Evolutionary conservation across 371 early-diverging fungal genomes (phyloP).

Genomic region (Syncephalastrum contaminatum): DNA sequence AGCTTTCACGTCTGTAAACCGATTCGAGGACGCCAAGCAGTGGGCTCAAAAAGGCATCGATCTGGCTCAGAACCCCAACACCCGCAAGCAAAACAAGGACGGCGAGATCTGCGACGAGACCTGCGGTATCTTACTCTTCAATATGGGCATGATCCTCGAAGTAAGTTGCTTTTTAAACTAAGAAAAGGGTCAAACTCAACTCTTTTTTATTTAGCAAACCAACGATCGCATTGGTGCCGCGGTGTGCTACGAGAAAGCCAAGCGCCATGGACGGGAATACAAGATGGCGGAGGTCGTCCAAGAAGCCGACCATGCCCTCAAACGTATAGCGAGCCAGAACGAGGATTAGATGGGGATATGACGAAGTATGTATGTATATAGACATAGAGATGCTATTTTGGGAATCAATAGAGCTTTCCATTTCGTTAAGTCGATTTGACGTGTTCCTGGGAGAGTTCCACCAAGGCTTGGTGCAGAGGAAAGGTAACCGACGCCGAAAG

Average conservation of each 20-base stretch:
- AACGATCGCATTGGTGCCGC: slow-evolving; percentile 29
- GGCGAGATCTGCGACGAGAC: slow-evolving; percentile 53
- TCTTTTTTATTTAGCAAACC: slow-evolving; percentile 26
- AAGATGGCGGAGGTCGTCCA: slow-evolving; percentile 31
- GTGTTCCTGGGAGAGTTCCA: no score
- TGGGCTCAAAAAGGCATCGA: slow-evolving; percentile 64
- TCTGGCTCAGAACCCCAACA: slow-evolving; percentile 51
- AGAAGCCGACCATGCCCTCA: slow-evolving; percentile 35
- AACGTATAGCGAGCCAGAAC: slow-evolving; percentile 18
- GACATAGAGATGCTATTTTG: no score
- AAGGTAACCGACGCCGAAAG: slow-evolving; percentile 49
- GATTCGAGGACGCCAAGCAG: slow-evolving; percentile 53
- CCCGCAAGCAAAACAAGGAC: slow-evolving; percentile 38
- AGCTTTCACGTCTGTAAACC: slow-evolving; percentile 49
- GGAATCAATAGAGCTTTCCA: no score
- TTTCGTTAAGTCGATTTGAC: no score
- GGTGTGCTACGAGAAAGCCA: slow-evolving; percentile 30
- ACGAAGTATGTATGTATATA: no score
- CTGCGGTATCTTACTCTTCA: slow-evolving; percentile 58
- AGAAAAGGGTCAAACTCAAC: not conserved
- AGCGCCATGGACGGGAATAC: slow-evolving; percentile 28
- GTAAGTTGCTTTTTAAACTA: slow-evolving; percentile 26
- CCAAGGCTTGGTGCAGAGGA: slow-evolving; percentile 43
- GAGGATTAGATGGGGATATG: no score
- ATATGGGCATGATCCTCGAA: slow-evolving; percentile 66